A percentile compares a stretch with the other conserved stretches of the same genome.
Evolutionary conservation across 768 basidiomycete species (phyloP).

Genomic region (Termitomyces sp.): DNA sequence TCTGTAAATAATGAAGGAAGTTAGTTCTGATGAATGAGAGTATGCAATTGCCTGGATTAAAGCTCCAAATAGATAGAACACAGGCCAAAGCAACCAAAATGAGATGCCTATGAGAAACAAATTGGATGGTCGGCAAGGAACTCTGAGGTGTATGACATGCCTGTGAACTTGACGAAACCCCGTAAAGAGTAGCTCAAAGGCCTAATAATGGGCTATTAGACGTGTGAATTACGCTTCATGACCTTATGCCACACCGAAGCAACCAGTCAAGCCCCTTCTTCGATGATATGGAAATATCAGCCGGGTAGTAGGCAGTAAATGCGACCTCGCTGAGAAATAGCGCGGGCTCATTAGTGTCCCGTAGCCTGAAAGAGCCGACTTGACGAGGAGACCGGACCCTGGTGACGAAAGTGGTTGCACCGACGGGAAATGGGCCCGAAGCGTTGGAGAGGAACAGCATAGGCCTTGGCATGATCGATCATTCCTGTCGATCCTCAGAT

Average conservation of each 20-base stretch:
- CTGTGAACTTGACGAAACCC: conserved; percentile 47
- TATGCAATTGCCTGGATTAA: conserved; percentile 35
- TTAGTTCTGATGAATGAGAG: not conserved
- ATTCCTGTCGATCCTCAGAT: not conserved
- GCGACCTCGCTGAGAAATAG: conserved; percentile 56
- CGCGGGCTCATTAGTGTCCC: conserved; percentile 29
- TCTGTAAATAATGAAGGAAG: conserved; percentile 25
- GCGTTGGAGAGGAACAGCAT: conserved; percentile 43
- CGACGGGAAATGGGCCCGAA: conserved; percentile 49
- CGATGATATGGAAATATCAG: conserved; percentile 27
- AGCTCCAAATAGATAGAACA: conserved; percentile 46
- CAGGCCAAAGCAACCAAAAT: conserved; percentile 41
- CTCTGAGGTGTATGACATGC: conserved; percentile 21
- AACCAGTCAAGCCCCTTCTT: conserved; percentile 52
- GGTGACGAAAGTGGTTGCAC: conserved; percentile 53
- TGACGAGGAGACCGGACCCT: conserved; percentile 32
- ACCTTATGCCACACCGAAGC: conserved; percentile 37
- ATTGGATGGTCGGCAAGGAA: not conserved
- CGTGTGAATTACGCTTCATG: not conserved
- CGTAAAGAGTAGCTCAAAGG: conserved; percentile 40
- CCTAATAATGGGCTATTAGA: conserved; percentile 18
- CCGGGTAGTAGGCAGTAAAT: conserved; percentile 65
- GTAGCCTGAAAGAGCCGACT: conserved; percentile 39
- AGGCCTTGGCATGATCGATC: not conserved
- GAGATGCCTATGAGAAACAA: conserved; percentile 24